Evolutionary conservation across 805 yeast species (phyloP).

Genomic region (Ogataea neopini): DNA sequence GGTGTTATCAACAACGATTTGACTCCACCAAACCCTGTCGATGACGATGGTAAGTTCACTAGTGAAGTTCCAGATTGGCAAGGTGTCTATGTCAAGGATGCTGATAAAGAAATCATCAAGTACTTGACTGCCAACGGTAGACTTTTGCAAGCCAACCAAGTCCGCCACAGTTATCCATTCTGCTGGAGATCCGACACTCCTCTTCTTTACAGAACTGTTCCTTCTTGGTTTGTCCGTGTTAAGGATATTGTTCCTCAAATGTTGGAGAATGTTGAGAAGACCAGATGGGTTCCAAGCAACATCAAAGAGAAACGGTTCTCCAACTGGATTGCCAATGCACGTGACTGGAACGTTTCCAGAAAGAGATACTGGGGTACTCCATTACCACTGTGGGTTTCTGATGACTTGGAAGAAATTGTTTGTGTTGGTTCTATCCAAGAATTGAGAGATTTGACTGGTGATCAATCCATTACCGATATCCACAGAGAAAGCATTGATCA

Average conservation of each 20-base stretch:
- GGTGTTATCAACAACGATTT: constrained; percentile 73
- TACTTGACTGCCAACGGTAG: constrained; percentile 75
- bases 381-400: constrained; percentile 95
- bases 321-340: constrained; percentile 97
- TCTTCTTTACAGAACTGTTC: constrained; percentile 90
- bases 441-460: constrained; percentile 82
- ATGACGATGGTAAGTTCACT: constrained; percentile 88
- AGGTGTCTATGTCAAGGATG: constrained; percentile 92
- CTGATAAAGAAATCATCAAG: constrained; percentile 89
- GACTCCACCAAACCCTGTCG: constrained; percentile 90
- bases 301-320: constrained; percentile 95
- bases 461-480: constrained; percentile 75
- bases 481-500: constrained; percentile 93
- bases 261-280: constrained; percentile 78
- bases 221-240: constrained; percentile 97
- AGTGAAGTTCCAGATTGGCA: constrained; percentile 68
- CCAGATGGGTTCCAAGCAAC: constrained; percentile 91
- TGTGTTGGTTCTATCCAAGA: constrained; percentile 92
- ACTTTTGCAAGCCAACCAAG: constrained; percentile 73
- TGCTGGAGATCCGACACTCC: constrained; percentile 99
- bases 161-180: constrained; percentile 96
- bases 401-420: constrained; percentile 87
- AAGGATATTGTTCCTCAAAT: constrained; percentile 85
- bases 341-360: constrained; percentile 99
- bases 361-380: constrained; percentile 99